Evolutionary conservation across 176 grass and related monocot genomes (phyloP), one percentile per base, ranked within the genome.

Genomic region (Typha latifolia): DNA sequence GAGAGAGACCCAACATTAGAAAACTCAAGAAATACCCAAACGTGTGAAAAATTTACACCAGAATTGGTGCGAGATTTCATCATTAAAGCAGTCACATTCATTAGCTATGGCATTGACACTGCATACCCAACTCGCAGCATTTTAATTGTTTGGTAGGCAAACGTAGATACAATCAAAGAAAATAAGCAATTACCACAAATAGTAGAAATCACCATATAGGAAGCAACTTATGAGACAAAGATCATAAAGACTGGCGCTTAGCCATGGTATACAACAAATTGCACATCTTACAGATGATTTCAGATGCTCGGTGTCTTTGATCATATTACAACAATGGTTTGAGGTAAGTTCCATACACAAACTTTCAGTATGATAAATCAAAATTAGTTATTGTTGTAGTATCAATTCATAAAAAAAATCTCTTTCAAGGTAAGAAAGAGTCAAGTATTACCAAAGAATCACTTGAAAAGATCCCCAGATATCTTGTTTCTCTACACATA

Each of bases 281-380:
- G 5, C 9, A 10, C 9, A 43, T 43, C 37, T 6, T 43, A 43
- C 37, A 43, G 37, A 43, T 43, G 5, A 43, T 43, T 9, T 43
- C 37, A 43, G 8, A 43, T 43, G 5, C 5, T 6, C 10, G 7
- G 37, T 43, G 61, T 47, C 26, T 69, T 4, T 12, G 66, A 52
- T 63, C 71, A 56, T 70, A 62, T 70, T 75, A 82, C 75, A 82
- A 69, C 72, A 79, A 71, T 64, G 47, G 49, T 24, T 16, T 12
- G 1, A 74, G 32, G 67, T 8, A 57, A 59, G 18, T 19, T 22
- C 16, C 18, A 10, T 4, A 21, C 16, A 18, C 52, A 57, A 57
- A 57, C 15, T 10, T 57, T 57, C 19, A 2, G 19, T 16, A 20
- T 14, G 3, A 18, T 3, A 18, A 57, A 7, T 57, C 52, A 21